phyloP scores from a whole-genome alignment of 2,329 filamentous ascomycete genomes.

The Ophiocordyceps australis region DNA sequence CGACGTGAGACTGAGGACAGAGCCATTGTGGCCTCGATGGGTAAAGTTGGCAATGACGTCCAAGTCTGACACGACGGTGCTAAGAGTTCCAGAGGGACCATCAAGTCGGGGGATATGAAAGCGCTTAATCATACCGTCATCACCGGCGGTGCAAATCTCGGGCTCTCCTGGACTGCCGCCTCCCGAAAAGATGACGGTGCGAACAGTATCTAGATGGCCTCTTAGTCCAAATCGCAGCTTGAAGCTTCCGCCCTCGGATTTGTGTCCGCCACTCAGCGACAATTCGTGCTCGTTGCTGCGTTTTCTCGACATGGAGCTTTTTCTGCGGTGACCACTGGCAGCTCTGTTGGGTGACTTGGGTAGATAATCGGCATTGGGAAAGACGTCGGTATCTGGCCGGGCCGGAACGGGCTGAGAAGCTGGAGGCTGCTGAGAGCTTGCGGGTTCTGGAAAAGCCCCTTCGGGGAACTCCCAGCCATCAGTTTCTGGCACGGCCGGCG shows the following conservation, averaged over 20 bases:
- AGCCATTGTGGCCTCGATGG: conserved; percentile 81
- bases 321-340: conserved; percentile 55
- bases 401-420: conserved; percentile 21
- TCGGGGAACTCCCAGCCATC: conserved; percentile 95
- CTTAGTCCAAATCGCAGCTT: conserved; percentile 84
- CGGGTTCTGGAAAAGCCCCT: conserved; percentile 40
- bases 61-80: conserved; percentile 52
- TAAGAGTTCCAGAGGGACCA: conserved; percentile 19
- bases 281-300: conserved; percentile 51
- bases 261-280: conserved; percentile 31
- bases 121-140: conserved; percentile 89
- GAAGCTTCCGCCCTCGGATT: conserved; percentile 59
- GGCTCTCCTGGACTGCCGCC: conserved; percentile 90
- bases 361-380: conserved; percentile 64
- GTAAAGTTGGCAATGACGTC: conserved; percentile 92
- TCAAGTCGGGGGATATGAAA: conserved; percentile 88
- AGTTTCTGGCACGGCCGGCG: conserved; percentile 25
- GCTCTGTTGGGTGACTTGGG: conserved; percentile 64
- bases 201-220: conserved; percentile 84
- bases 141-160: conserved; percentile 89
- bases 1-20: conserved; percentile 71
- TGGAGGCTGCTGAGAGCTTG: conserved; percentile 18
- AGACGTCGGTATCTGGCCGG: conserved; percentile 75
- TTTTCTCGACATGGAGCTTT: conserved; percentile 59
- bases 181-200: conserved; percentile 90